Evolutionary conservation across 371 early-diverging fungal species (phyloP).

Genomic region (Massospora cicadina): DNA sequence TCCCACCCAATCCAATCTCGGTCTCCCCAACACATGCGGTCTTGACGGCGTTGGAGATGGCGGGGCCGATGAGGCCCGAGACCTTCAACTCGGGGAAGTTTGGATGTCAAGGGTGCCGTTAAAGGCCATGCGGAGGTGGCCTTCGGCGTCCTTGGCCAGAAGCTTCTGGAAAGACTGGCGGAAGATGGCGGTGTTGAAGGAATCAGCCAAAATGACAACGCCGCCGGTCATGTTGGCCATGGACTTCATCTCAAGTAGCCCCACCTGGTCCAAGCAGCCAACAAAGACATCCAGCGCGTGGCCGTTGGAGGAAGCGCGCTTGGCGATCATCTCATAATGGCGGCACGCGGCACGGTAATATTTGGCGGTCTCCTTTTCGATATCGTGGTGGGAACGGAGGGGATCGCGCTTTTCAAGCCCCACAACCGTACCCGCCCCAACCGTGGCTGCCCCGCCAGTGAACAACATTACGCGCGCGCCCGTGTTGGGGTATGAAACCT

Average conservation of each 20-base stretch:
- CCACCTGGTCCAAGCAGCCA: constrained; percentile 89
- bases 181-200: constrained; percentile 90
- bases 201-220: constrained; percentile 88
- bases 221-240: constrained; percentile 91
- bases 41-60: constrained; percentile 79
- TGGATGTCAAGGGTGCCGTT: constrained; percentile 96
- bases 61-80: constrained; percentile 91
- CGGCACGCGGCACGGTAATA: constrained; percentile 83
- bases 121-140: constrained; percentile 86
- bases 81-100: constrained; percentile 87
- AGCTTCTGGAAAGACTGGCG: constrained; percentile 90
- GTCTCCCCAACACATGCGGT: constrained; percentile 86
- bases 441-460: constrained; percentile 95
- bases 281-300: constrained; percentile 82
- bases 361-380: constrained; percentile 87
- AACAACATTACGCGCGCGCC: constrained; percentile 95
- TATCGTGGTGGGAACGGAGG: constrained; percentile 93
- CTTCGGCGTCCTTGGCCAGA: constrained; percentile 78
- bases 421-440: constrained; percentile 96
- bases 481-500: constrained; percentile 80
- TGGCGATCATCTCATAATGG: constrained; percentile 87
- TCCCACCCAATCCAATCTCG: constrained; percentile 93
- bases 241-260: constrained; percentile 93
- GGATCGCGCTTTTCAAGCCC: constrained; percentile 84
- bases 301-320: constrained; percentile 69